Percentiles rank a stretch among this genome's conserved stretches.
phyloP scores from a whole-genome alignment of 2,329 filamentous ascomycete genomes.

The Colletotrichum orbiculare region DNA sequence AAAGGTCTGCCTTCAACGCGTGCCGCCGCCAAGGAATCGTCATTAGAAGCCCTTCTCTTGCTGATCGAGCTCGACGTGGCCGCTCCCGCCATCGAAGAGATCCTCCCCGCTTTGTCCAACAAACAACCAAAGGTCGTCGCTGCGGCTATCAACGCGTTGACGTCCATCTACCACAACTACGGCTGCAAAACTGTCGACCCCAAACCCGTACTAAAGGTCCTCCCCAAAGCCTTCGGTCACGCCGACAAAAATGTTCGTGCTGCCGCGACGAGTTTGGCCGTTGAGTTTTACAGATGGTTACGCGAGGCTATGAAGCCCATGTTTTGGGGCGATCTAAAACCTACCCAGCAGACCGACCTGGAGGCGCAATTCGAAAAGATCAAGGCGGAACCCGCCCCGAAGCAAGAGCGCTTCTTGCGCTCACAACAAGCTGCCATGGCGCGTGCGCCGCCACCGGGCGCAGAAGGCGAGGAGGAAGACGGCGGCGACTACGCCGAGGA shows the following conservation, averaged over 20 bases:
- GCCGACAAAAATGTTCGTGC: conserved; percentile 98
- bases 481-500: conserved; percentile 70
- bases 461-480: conserved; percentile 67
- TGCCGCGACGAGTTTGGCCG: conserved; percentile 89
- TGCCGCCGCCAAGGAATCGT: conserved; percentile 87
- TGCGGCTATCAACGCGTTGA: conserved; percentile 78
- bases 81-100: conserved; percentile 87
- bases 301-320: conserved; percentile 98
- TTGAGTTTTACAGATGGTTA: conserved; percentile 97
- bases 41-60: conserved; percentile 86
- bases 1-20: conserved; percentile 91
- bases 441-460: conserved; percentile 70
- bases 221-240: conserved; percentile 93
- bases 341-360: conserved; percentile 92
- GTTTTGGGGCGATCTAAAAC: conserved; percentile 96
- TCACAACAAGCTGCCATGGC: conserved; percentile 89
- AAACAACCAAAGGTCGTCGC: conserved; percentile 91
- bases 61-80: conserved; percentile 91
- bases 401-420: conserved; percentile 88
- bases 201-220: conserved; percentile 86
- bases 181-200: conserved; percentile 95
- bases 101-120: conserved; percentile 83
- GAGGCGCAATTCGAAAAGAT: conserved; percentile 95
- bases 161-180: conserved; percentile 89
- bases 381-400: conserved; percentile 86